Conservation (phyloP, 2,329 filamentous ascomycete genomes). For the Cercospora sesami region DNA sequence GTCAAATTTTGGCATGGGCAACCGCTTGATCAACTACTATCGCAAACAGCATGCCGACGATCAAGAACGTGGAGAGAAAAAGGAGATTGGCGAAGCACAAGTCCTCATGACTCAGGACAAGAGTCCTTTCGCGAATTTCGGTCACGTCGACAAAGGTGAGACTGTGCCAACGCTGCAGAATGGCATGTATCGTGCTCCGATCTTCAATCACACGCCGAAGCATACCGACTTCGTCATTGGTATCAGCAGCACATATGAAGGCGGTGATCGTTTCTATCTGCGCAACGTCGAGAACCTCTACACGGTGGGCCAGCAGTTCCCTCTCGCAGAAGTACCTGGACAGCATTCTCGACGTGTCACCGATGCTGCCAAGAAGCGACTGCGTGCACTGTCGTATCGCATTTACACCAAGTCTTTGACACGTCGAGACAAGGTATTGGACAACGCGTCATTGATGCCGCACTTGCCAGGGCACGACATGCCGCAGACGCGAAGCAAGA, state of each 20-base stretch:
- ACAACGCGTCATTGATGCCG: conserved; percentile 58
- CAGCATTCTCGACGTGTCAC: conserved; percentile 94
- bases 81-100: conserved; percentile 83
- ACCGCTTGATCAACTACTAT: conserved; percentile 94
- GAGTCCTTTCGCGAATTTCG: conserved; percentile 93
- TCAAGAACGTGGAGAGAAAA: conserved; percentile 66
- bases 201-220: conserved; percentile 82
- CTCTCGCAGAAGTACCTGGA: conserved; percentile 86
- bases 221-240: conserved; percentile 83
- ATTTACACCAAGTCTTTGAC: conserved; percentile 76
- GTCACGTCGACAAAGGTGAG: conserved; percentile 86
- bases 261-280: conserved; percentile 78
- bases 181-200: conserved; percentile 88
- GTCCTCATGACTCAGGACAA: conserved; percentile 90
- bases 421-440: conserved; percentile 75
- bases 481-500: conserved; percentile 91
- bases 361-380: conserved; percentile 91
- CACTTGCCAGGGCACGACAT: conserved; percentile 93
- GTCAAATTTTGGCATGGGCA: conserved; percentile 97
- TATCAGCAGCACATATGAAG: conserved; percentile 73
- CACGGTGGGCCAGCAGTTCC: conserved; percentile 89
- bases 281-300: conserved; percentile 89
- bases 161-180: conserved; percentile 90
- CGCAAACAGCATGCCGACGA: conserved; percentile 80
- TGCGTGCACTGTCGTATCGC: conserved; percentile 94